Conservation (phyloP, 768 basidiomycete genomes). For the Boletus rubroflammeus region DNA sequence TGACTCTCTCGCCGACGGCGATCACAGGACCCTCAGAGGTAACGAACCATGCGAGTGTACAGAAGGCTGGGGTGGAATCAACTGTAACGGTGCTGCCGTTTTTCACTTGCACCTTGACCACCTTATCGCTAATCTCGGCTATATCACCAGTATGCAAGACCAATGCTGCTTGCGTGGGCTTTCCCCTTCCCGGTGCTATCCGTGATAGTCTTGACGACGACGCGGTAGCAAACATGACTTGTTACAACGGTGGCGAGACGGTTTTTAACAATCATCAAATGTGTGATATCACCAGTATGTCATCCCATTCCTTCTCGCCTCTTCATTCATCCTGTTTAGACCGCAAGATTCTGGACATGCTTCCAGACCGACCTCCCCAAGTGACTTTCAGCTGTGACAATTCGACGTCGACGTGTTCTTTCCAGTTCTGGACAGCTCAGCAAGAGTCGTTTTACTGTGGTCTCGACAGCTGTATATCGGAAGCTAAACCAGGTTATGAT, state of each 20-base stretch:
- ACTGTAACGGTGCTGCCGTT: slow-evolving; percentile 81
- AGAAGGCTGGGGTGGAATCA: slow-evolving; percentile 94
- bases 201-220: slow-evolving; percentile 39
- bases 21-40: slow-evolving; percentile 75
- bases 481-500: slow-evolving; percentile 48
- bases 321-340: slow-evolving; percentile 43
- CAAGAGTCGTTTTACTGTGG: slow-evolving; percentile 96
- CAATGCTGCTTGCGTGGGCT: slow-evolving; percentile 73
- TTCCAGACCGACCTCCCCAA: slow-evolving; percentile 87
- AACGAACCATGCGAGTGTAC: slow-evolving; percentile 82
- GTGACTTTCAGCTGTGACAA: slow-evolving; percentile 93
- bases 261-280: slow-evolving; percentile 97
- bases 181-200: slow-evolving; percentile 57
- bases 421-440: slow-evolving; percentile 97
- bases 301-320: neutral
- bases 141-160: slow-evolving; percentile 73
- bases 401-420: slow-evolving; percentile 63
- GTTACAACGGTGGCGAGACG: slow-evolving; percentile 89
- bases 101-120: neutral
- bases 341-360: slow-evolving; percentile 90
- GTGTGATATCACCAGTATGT: slow-evolving; percentile 96
- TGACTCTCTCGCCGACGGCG: slow-evolving; percentile 89
- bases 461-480: slow-evolving; percentile 64
- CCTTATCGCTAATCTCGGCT: neutral
- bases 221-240: slow-evolving; percentile 69